Conservation (phyloP, 1,139 yeast genomes). For the Taphrina flavorubra region DNA sequence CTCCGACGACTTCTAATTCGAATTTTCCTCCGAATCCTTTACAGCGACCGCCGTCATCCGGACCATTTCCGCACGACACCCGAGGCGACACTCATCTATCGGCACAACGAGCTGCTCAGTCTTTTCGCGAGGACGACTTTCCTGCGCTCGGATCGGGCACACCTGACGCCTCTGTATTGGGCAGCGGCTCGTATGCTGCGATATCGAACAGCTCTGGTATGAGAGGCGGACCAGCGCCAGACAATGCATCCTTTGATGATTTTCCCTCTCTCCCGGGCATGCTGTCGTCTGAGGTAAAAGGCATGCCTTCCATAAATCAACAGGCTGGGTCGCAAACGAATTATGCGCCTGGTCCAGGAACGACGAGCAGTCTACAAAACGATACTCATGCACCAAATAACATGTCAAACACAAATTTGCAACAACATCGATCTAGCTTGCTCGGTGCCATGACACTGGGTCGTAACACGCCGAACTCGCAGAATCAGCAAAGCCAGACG, state of each 20-base stretch:
- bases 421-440: slow-evolving; percentile 33
- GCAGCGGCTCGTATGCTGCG: slow-evolving; percentile 9
- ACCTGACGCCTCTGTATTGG: neutral
- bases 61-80: slow-evolving; percentile 14
- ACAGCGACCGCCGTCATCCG: slow-evolving; percentile 24
- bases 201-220: slow-evolving; percentile 14
- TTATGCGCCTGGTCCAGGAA: neutral
- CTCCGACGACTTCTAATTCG: slow-evolving; percentile 7
- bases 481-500: neutral
- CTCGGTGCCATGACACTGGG: slow-evolving; percentile 39
- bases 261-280: slow-evolving; percentile 32
- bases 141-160: slow-evolving; percentile 33
- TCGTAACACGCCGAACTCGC: slow-evolving; percentile 26
- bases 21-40: slow-evolving; percentile 8
- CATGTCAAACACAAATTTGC: slow-evolving; percentile 14
- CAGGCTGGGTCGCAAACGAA: slow-evolving; percentile 10
- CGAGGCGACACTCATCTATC: slow-evolving; percentile 20
- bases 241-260: slow-evolving; percentile 29
- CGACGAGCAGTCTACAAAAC: neutral
- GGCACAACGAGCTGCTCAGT: slow-evolving; percentile 25
- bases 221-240: slow-evolving; percentile 25
- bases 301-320: slow-evolving; percentile 18
- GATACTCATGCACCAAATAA: slow-evolving; percentile 1
- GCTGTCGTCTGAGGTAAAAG: slow-evolving; percentile 21
- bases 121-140: slow-evolving; percentile 34